Percentiles rank a stretch among this genome's conserved stretches.
Evolutionary conservation across 495 filamentous ascomycete genomes (phyloP).

Genomic region (Elaphomyces granulatus): DNA sequence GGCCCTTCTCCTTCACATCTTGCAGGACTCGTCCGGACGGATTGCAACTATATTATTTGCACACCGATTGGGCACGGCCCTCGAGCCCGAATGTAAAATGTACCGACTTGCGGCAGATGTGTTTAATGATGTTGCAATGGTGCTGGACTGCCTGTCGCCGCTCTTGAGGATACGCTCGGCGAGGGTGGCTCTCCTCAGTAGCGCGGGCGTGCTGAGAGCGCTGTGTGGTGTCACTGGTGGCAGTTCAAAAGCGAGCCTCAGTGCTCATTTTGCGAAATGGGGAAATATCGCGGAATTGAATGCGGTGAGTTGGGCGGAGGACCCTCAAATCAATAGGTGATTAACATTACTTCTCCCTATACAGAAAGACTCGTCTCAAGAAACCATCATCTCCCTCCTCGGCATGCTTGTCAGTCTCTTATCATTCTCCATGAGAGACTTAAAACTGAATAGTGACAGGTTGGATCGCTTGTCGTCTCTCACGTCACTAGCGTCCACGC

Average conservation of each 20-base stretch:
- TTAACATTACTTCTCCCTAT: conserved; percentile 7
- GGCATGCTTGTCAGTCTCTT: conserved; percentile 63
- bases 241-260: conserved; percentile 79
- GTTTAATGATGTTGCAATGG: conserved; percentile 83
- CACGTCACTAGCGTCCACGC: conserved; percentile 51
- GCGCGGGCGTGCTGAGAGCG: conserved; percentile 61
- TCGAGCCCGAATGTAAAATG: conserved; percentile 89
- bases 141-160: conserved; percentile 78
- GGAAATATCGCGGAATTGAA: conserved; percentile 93
- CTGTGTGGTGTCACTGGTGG: conserved; percentile 84
- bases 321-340: no score
- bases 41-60: conserved; percentile 89
- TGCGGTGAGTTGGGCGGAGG: conserved; percentile 43
- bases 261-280: conserved; percentile 76
- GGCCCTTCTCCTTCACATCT: conserved; percentile 70
- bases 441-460: no score
- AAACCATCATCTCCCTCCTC: conserved; percentile 81
- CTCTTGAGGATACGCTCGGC: conserved; percentile 48
- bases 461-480: conserved; percentile 67
- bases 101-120: conserved; percentile 84
- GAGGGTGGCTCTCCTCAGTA: conserved; percentile 57
- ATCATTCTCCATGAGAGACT: no score
- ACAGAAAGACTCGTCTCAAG: conserved; percentile 86
- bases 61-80: conserved; percentile 65
- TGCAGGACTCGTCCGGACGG: conserved; percentile 73